Base-by-base conservation (phyloP, 352 stramenopile species). In the Globisporangium heterothallicum region DNA sequence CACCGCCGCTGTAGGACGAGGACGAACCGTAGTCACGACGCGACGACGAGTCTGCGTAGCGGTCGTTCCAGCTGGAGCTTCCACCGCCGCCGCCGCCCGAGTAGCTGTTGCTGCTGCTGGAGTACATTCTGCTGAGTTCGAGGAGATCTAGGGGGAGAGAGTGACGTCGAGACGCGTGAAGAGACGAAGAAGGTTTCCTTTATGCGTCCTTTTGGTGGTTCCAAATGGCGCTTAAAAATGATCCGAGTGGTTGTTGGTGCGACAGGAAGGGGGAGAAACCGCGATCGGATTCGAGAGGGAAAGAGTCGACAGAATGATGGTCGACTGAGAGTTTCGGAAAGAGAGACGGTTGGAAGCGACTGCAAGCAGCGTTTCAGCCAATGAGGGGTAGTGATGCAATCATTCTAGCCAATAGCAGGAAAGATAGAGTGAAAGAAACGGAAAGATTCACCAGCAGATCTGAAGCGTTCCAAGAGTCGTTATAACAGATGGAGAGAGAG, bases 41-140 rank as follows among this genome's bases (percentile, higher is more conserved):
- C 50, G 78, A 89, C 35, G 78, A 92, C 55, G 76, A 89, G 55
- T 92, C 78, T 57, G 61, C 66, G 66, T 88, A 74, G 61, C 78
- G 69, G 59, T 89, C 78, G 52, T 70, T 66, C 61, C 72, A 76
- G 61, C 64, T 74, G 26, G 41, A 56, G 53, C 42, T 41, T 32
- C n/a, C n/a, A n/a, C n/a, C n/a, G n/a, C 50, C 41, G 30, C 50
- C 52, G 54, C 66, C 61, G 42, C 58, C 41, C 13, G 51, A 56
- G 51, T 52, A 42, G 42, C 60, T 43, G 42, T 59, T 51, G 58
- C 59, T 41, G 32, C 64, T 40, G 61, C 74, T 70, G 44, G 74
- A 70, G 73, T 86, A 87, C 76, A 87, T 86, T 22, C n/a, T 68
- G 43, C n/a, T 32, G 27, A n/a, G n/a, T n/a, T 16, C 42, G 50